These are phyloP conservation scores for Colletotrichum chlorophyti DNA, from an alignment of 2,329 filamentous ascomycete species.

Conservation along the genomic window DNA sequence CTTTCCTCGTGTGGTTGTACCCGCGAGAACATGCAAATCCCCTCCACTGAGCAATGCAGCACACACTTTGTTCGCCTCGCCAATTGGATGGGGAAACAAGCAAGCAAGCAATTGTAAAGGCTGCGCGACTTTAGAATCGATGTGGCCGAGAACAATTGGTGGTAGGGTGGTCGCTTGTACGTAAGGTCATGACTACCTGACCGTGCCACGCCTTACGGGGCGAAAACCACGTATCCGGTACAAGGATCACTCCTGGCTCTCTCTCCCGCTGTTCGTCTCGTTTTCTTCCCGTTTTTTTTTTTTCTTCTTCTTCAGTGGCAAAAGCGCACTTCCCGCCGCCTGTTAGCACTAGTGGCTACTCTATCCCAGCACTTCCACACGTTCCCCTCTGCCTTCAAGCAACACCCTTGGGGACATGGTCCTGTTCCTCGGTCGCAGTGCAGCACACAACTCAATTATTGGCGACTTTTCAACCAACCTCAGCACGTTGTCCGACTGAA, in stretches of 20 bases:
- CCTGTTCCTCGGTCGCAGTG: conserved; percentile 6
- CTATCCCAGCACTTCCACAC: too few species aligned
- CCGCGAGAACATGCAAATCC: conserved; percentile 4
- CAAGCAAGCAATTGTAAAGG: not conserved
- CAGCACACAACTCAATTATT: not conserved
- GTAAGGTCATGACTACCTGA: conserved; percentile 17
- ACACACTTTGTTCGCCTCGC: not conserved
- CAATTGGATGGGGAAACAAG: not conserved
- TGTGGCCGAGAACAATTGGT: conserved; percentile 25
- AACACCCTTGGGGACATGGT: not conserved
- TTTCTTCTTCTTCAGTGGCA: conserved; percentile 12
- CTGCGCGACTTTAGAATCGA: not conserved
- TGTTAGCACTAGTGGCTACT: not conserved
- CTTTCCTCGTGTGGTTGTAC: conserved; percentile 6
- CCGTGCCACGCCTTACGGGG: not conserved
- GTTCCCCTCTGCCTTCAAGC: not conserved
- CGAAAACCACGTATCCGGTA: not conserved
- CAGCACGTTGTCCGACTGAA: too few species aligned
- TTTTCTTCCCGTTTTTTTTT: not conserved
- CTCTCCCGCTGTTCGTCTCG: not conserved
- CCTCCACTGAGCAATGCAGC: not conserved
- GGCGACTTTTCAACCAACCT: too few species aligned
- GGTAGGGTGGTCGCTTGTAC: conserved; percentile 7
- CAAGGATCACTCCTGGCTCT: not conserved
- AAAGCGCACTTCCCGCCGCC: not conserved